Conservation (phyloP, 2,329 filamentous ascomycete genomes). For the Apiospora phragmitis region DNA sequence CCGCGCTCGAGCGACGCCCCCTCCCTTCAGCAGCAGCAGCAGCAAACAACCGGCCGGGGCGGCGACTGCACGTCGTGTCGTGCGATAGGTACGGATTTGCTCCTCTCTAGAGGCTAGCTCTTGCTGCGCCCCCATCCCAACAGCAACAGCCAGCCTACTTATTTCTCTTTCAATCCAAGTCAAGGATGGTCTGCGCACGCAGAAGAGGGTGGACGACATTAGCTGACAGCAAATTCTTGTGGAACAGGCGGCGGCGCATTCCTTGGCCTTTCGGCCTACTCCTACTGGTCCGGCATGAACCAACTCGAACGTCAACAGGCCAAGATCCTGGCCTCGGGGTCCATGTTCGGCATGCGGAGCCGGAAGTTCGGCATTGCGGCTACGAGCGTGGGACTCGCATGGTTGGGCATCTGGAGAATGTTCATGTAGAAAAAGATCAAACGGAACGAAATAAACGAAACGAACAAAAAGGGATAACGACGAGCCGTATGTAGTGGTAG, state of each 20-base stretch:
- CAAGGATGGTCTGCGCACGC: background rate
- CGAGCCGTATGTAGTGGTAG: no score
- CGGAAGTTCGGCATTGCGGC: conserved; percentile 66
- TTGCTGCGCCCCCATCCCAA: background rate
- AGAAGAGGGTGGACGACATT: background rate
- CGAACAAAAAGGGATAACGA: background rate
- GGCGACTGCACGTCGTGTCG: conserved; percentile 73
- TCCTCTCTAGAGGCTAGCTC: background rate
- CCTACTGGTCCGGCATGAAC: conserved; percentile 71
- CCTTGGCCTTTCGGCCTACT: conserved; percentile 74
- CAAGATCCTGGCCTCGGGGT: conserved; percentile 68
- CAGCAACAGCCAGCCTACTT: background rate
- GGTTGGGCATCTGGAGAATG: conserved; percentile 69
- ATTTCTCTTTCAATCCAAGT: background rate
- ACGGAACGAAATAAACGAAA: background rate
- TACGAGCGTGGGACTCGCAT: conserved; percentile 67
- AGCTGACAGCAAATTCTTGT: background rate
- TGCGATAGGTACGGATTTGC: conserved; percentile 59
- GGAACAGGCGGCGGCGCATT: conserved; percentile 70
- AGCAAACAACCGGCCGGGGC: conserved; percentile 44
- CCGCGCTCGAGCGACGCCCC: background rate
- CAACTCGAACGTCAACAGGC: conserved; percentile 68
- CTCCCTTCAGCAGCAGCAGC: background rate
- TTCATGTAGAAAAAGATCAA: conserved; percentile 46
- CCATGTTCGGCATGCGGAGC: conserved; percentile 71